Evolutionary conservation across 2,329 filamentous ascomycete species (phyloP).

Genomic region (Cryphonectria japonica): DNA sequence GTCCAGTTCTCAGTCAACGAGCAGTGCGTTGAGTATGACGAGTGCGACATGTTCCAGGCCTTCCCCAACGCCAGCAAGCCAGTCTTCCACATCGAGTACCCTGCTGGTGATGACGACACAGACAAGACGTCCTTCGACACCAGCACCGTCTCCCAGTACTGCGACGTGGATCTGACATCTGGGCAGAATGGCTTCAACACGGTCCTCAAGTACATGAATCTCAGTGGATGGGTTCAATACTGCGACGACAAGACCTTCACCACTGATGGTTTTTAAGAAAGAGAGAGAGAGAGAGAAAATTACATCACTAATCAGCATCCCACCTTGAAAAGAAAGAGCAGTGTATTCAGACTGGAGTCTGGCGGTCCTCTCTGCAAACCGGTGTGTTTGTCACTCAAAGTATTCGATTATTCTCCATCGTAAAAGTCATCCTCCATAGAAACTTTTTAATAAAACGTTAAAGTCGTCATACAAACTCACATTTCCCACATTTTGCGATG

Average conservation of each 20-base stretch:
- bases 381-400: neutral
- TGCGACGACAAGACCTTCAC: constrained; percentile 45
- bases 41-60: constrained; percentile 53
- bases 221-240: constrained; percentile 66
- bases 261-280: constrained; percentile 15
- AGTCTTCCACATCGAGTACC: constrained; percentile 67
- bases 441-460: neutral
- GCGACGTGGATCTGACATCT: constrained; percentile 25
- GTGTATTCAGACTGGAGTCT: neutral
- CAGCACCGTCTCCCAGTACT: constrained; percentile 18
- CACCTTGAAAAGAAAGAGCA: too few relatives aligned
- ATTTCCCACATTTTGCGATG: neutral
- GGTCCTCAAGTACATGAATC: constrained; percentile 66
- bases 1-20: constrained; percentile 71
- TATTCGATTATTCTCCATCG: neutral
- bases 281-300: neutral
- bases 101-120: constrained; percentile 45
- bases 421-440: neutral
- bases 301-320: neutral
- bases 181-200: constrained; percentile 59
- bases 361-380: neutral
- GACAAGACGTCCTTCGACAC: constrained; percentile 18
- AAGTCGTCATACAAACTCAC: neutral
- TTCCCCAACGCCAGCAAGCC: constrained; percentile 59
- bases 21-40: constrained; percentile 57